Evolutionary conservation across 2,329 filamentous ascomycete species (phyloP), one percentile per base, ranked within the genome.

Genomic region (Ilyonectria sp.): DNA sequence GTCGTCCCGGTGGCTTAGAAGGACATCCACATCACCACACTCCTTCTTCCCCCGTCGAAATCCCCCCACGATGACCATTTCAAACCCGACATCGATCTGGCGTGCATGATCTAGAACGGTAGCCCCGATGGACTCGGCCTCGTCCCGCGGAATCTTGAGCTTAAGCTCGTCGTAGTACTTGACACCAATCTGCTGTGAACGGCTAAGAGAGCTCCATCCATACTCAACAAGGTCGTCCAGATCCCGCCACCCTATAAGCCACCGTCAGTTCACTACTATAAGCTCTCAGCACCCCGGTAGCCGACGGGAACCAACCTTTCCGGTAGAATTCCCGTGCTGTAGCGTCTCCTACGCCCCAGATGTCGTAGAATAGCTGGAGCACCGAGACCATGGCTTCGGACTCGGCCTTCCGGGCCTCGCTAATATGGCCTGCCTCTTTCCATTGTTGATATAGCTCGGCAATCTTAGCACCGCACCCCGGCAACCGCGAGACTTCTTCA

Each of bases 101-200:
- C 90, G 89, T 1, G 94, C 94, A 69, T 96, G 91, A 2, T 82
- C 75, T 1, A 92, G 85, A 17, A 98, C 87, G 1, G 86, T 83
- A 5, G 82, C 75, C 0, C 88, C 89, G 60, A 97, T 97, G 0
- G 78, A 75, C 72, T 94, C 91, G 0, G 94, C 92, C 79, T 98
- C 94, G 0, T 76, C 65, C 1, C 94, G 89, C 0, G 93, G 87
- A 5, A 98, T 93, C 15, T 88, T 90, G 17, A 86, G 80, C 52
- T 88, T 83, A 62, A 99, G 93, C 70, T 98, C 95, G 37, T 97
- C 92, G 78, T 97, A 97, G 81, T 91, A 98, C 78, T 98, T 98
- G 50, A 98, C 85, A 0, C 96, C 95, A 62, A 98, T 97, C 78
- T 98, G 94, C 79, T 98, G 95, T 1, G 94, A 92, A 13, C 94